phyloP scores from a whole-genome alignment of 1,139 yeast species.

The Yamadazyma atmosphaerica region DNA sequence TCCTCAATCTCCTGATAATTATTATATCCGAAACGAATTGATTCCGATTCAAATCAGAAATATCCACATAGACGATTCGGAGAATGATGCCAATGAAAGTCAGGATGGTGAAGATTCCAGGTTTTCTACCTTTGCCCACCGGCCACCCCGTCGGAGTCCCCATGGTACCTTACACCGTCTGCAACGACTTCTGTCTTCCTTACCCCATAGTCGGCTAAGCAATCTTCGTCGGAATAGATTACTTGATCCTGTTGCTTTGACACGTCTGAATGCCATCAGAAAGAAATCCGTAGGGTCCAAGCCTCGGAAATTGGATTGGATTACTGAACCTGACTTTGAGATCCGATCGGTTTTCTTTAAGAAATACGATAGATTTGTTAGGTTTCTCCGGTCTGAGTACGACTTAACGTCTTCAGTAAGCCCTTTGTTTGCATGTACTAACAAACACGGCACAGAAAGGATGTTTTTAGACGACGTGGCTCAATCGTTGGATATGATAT shows the following conservation, averaged over 20 bases:
- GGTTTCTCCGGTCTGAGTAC: not conserved
- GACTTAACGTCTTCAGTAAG: not conserved
- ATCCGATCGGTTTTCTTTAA: not conserved
- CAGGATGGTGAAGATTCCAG: not conserved
- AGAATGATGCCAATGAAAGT: not conserved
- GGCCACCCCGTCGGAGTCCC: too few species aligned
- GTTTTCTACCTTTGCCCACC: too few species aligned
- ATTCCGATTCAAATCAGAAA: conserved; percentile 1
- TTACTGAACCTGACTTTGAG: too few species aligned
- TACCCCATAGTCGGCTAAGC: not conserved
- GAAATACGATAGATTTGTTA: not conserved
- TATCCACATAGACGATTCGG: not conserved
- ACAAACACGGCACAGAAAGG: not conserved
- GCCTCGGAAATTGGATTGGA: too few species aligned
- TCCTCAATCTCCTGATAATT: not conserved
- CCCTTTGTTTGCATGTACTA: not conserved
- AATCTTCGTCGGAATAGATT: not conserved
- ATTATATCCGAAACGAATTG: conserved; percentile 1
- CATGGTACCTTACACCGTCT: too few species aligned
- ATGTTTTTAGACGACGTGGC: not conserved
- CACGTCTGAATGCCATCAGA: not conserved
- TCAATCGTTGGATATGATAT: not conserved
- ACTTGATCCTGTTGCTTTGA: not conserved
- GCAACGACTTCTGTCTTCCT: too few species aligned
- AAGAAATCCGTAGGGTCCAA: too few species aligned